phyloP scores from a whole-genome alignment of 2,329 filamentous ascomycete genomes.

The Grosmannia penicillata region DNA sequence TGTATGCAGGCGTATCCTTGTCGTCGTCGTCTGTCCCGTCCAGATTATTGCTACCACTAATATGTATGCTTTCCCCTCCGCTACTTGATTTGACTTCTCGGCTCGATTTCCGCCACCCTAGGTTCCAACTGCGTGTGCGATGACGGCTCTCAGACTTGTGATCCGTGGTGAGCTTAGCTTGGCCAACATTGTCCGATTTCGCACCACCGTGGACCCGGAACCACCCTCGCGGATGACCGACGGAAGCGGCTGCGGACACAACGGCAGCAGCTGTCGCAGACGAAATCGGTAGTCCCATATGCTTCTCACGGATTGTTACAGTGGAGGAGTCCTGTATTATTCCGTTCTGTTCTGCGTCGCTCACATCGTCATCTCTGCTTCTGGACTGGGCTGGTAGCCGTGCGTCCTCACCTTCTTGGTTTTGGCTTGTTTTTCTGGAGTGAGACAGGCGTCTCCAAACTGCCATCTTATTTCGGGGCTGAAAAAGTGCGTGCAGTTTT shows the following conservation, averaged over 20 bases:
- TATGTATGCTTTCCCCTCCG: neutral
- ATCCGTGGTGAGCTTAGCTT: too few species aligned
- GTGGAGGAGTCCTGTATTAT: too few species aligned
- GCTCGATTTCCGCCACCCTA: constrained; percentile 3
- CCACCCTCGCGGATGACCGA: neutral
- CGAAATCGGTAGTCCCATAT: too few species aligned
- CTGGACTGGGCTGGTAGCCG: too few species aligned
- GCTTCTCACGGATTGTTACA: too few species aligned
- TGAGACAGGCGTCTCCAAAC: constrained; percentile 2
- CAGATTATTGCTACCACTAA: neutral
- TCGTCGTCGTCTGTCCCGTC: too few species aligned
- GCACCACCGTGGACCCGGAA: neutral
- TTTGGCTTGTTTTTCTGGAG: neutral
- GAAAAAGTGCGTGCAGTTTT: neutral
- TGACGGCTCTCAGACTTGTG: neutral
- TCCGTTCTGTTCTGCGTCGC: too few species aligned
- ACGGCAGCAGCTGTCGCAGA: neutral
- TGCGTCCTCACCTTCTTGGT: too few species aligned
- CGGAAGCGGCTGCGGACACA: too few species aligned
- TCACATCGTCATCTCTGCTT: too few species aligned
- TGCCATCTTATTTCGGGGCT: neutral
- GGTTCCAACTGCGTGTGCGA: constrained; percentile 7
- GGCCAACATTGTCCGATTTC: too few species aligned
- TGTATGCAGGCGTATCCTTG: too few species aligned
- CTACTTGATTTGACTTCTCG: neutral